Conservation (phyloP, 805 yeast species). For the Suhomyces xylopsoci region DNA sequence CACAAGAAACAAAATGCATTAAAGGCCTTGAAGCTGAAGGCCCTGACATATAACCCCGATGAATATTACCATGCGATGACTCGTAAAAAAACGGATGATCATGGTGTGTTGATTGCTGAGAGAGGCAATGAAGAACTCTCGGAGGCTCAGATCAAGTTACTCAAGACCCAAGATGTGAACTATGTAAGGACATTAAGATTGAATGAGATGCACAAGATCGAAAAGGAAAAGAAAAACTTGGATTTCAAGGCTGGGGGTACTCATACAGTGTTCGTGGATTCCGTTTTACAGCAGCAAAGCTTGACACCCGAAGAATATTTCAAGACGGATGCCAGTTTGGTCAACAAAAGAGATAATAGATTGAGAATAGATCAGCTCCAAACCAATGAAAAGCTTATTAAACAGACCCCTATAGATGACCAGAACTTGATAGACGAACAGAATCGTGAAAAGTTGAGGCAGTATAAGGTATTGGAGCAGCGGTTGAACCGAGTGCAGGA, state of each 20-base stretch:
- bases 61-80: constrained; percentile 96
- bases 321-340: constrained; percentile 63
- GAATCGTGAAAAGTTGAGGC: constrained; percentile 57
- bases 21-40: constrained; percentile 71
- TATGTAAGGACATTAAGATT: constrained; percentile 76
- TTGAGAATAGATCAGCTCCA: constrained; percentile 59
- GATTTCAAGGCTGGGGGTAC: constrained; percentile 59
- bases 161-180: constrained; percentile 88
- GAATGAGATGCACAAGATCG: constrained; percentile 64
- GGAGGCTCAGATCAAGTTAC: constrained; percentile 72
- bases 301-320: constrained; percentile 68
- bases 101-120: constrained; percentile 66
- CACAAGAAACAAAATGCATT: constrained; percentile 61
- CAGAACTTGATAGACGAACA: constrained; percentile 28
- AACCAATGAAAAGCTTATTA: constrained; percentile 29
- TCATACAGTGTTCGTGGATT: constrained; percentile 84
- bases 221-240: constrained; percentile 49
- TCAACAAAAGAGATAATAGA: constrained; percentile 69
- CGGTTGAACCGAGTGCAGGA: constrained; percentile 70
- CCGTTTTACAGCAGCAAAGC: constrained; percentile 47
- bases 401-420: constrained; percentile 27
- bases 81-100: constrained; percentile 58
- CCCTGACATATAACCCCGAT: constrained; percentile 78
- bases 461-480: constrained; percentile 55
- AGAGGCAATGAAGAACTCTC: constrained; percentile 60